These are phyloP conservation scores for Powellomyces hirtus DNA, from an alignment of 192 early-diverging fungal genomes.

Conservation along the genomic window DNA sequence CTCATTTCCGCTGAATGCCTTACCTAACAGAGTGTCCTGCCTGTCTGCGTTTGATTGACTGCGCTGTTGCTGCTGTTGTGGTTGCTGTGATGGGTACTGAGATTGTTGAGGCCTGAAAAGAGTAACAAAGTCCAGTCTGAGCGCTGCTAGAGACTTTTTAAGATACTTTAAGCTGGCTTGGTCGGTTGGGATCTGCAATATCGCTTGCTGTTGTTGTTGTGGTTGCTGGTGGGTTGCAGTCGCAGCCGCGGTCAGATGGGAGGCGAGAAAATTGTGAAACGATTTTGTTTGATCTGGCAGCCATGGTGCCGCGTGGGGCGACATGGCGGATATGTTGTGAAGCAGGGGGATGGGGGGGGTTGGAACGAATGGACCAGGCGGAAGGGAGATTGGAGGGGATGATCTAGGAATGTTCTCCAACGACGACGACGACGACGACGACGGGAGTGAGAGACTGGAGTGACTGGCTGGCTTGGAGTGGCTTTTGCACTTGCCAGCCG, in stretches of 20 bases:
- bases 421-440: no score
- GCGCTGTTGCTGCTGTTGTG: no score
- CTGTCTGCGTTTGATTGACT: neutral
- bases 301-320: neutral
- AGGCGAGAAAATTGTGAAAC: neutral
- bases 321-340: no score
- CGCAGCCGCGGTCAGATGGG: neutral
- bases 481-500: no score
- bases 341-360: no score
- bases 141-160: neutral
- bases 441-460: no score
- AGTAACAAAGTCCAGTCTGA: conserved; percentile 3
- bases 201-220: neutral
- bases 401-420: no score
- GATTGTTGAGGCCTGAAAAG: no score
- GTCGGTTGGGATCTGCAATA: neutral
- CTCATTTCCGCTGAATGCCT: neutral
- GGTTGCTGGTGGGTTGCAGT: neutral
- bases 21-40: neutral
- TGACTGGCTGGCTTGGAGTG: no score
- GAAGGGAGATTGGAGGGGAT: no score
- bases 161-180: neutral
- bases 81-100: no score
- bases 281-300: neutral
- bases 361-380: no score